A percentile compares a stretch with the other conserved stretches of the same genome.
phyloP scores from a whole-genome alignment of 768 basidiomycete species.

The Tephrocybe sp. region DNA sequence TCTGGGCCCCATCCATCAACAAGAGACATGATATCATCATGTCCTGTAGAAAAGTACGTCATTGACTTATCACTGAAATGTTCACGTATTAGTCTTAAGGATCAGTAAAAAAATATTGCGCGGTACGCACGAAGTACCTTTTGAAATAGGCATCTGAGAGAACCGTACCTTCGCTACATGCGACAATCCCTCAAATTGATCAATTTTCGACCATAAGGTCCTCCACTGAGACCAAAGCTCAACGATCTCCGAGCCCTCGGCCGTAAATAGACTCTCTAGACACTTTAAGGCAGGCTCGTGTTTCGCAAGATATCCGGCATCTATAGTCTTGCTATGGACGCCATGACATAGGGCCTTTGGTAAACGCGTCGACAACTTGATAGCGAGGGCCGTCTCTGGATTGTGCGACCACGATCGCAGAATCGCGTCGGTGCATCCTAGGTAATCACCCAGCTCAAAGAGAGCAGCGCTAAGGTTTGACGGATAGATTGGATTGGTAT shows the following conservation, averaged over 20 bases:
- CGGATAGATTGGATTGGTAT: background rate
- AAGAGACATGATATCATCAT: slow-evolving; percentile 26
- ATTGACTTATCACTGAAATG: slow-evolving; percentile 5
- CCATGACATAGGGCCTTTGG: slow-evolving; percentile 24
- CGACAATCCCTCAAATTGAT: slow-evolving; percentile 9
- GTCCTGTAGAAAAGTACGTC: slow-evolving; percentile 17
- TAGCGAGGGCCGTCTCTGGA: slow-evolving; percentile 10
- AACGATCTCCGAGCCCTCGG: slow-evolving; percentile 4
- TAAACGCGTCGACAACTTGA: slow-evolving; percentile 20
- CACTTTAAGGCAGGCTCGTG: background rate
- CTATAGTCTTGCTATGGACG: slow-evolving; percentile 18
- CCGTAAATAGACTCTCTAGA: background rate
- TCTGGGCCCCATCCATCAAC: slow-evolving; percentile 25
- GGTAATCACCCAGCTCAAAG: slow-evolving; percentile 24
- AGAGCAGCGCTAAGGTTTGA: slow-evolving; percentile 27
- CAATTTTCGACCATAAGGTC: slow-evolving; percentile 3
- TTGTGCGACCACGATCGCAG: slow-evolving; percentile 17
- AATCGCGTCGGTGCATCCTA: slow-evolving; percentile 18
- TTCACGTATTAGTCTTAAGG: background rate
- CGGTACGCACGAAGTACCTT: slow-evolving; percentile 17
- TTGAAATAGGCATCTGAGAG: slow-evolving; percentile 14
- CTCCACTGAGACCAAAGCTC: slow-evolving; percentile 1
- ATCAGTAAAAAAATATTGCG: background rate
- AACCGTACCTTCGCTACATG: slow-evolving; percentile 17
- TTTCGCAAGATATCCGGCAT: slow-evolving; percentile 4